Evolutionary conservation across 495 filamentous ascomycete species (phyloP), one percentile per base, ranked within the genome.

Genomic region (Penicillium soppii): DNA sequence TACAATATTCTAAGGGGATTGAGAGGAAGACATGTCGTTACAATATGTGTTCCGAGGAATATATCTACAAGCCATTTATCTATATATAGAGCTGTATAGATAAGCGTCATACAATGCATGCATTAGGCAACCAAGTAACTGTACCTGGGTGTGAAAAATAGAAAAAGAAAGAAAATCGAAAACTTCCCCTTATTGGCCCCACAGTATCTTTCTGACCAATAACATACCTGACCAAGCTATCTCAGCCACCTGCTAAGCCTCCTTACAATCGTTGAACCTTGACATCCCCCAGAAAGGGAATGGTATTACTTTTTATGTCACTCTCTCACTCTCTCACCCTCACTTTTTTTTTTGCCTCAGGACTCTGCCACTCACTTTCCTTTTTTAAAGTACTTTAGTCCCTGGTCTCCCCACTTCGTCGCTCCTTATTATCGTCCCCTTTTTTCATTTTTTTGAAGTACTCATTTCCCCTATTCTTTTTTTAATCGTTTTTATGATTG

Each of bases 351-450:
- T 58, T 38, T 17, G 33, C 53, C 54, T 60, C 44, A 48, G 26
- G 30, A 23, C 13, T 5, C 27, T 12, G 17, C 38, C 33, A 4
- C 47, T 47, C 41, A n/a, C 15, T 20, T 53, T 47, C 16, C 30
- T 41, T 32, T 30, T 43, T 43, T 40, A 30, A 25, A 10, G 46
- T 41, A n/a, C n/a, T n/a, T n/a, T n/a, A n/a, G n/a, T n/a, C n/a
- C n/a, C n/a, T 44, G 38, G 41, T 56, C 40, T 37, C 46, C 46
- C 57, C 56, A 56, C 60, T 49, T 32, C 30, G 59, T 63, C 62
- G 45, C 60, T 66, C 63, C 60, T 66, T 66, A 63, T 62, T 56
- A 40, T 52, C 32, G 42, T 52, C 17, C 23, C 44, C 52, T 44
- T 41, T 33, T 23, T 42, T 53, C 35, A 45, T 42, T 42, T 43